Evolutionary conservation across 2,329 filamentous ascomycete species (phyloP).

Genomic region (Aspergillus alliaceus): DNA sequence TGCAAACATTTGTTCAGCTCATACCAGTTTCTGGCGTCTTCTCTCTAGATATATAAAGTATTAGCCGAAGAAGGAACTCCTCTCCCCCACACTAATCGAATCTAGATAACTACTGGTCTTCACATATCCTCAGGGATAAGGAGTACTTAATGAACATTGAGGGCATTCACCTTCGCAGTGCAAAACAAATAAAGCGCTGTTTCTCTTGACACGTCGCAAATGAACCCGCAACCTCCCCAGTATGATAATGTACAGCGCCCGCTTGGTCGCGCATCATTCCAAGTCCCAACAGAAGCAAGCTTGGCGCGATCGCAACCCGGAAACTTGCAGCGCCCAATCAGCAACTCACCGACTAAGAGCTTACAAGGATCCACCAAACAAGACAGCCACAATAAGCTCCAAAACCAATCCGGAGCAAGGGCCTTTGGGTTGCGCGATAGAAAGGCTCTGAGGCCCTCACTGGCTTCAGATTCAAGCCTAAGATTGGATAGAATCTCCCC

Average conservation of each 20-base stretch:
- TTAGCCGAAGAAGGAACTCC: no score
- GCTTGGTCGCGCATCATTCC: conserved; percentile 56
- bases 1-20: no score
- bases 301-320: conserved; percentile 62
- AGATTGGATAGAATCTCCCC: conserved; percentile 19
- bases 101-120: no score
- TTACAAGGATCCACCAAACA: conserved; percentile 12
- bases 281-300: conserved; percentile 67
- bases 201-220: conserved; percentile 43
- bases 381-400: conserved; percentile 10
- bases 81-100: no score
- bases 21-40: no score
- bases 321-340: conserved; percentile 50
- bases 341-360: conserved; percentile 39
- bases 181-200: conserved; percentile 58
- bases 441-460: conserved; percentile 38
- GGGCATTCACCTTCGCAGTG: conserved; percentile 45
- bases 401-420: conserved; percentile 18
- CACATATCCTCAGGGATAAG: no score
- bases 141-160: not conserved
- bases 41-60: no score
- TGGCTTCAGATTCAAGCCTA: conserved; percentile 28
- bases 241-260: conserved; percentile 27
- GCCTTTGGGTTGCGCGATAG: conserved; percentile 35
- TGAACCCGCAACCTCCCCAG: conserved; percentile 25